Percentiles rank a stretch among this genome's conserved stretches.
These are phyloP conservation scores for Pseudodiploospora longispora DNA, from an alignment of 2,329 filamentous ascomycete genomes.

Conservation along the genomic window DNA sequence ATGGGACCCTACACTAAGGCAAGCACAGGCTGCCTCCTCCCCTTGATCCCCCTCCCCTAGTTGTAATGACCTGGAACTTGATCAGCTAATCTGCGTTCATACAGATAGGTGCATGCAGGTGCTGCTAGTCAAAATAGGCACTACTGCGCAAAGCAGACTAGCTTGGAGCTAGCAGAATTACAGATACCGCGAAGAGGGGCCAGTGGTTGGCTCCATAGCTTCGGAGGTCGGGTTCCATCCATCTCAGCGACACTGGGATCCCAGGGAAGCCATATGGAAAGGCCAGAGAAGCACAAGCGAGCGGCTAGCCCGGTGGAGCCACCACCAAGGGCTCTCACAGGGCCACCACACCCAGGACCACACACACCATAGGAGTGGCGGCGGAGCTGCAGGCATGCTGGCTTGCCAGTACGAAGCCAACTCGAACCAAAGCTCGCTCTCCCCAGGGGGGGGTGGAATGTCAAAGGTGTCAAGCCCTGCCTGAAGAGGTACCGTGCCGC, in stretches of 20 bases:
- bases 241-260: slow-evolving; percentile 7
- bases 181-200: not conserved
- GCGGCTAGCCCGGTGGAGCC: slow-evolving; percentile 7
- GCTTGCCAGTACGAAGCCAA: no score
- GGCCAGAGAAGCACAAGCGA: slow-evolving; percentile 19
- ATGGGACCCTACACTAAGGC: no score
- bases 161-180: not conserved
- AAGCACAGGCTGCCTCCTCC: no score
- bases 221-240: slow-evolving; percentile 13
- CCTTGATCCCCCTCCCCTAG: no score
- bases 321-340: not conserved
- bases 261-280: slow-evolving; percentile 21
- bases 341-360: no score
- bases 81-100: no score
- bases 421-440: no score
- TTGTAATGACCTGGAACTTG: no score
- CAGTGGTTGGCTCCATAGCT: slow-evolving; percentile 4
- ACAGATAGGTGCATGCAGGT: not conserved
- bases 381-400: no score
- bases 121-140: not conserved
- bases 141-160: not conserved
- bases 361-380: no score
- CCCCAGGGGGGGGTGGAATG: not conserved
- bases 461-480: not conserved
- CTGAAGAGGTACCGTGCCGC: no score